These are phyloP conservation scores for Yarrowia sp. DNA, from an alignment of 805 yeast species.

Conservation along the genomic window DNA sequence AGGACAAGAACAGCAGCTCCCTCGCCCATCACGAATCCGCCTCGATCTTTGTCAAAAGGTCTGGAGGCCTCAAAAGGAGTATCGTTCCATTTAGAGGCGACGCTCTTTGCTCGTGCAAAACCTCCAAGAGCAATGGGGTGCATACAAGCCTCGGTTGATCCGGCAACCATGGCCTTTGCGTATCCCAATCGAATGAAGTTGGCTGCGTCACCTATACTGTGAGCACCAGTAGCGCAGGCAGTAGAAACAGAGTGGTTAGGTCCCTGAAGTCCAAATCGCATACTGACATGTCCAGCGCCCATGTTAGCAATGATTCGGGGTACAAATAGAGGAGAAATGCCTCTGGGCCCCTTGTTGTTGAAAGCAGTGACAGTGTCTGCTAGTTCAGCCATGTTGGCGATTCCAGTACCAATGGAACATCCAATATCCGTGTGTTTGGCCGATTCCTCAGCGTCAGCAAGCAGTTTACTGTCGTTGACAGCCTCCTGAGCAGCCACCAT, in stretches of 20 bases:
- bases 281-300: constrained; percentile 93
- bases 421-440: constrained; percentile 51
- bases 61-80: constrained; percentile 72
- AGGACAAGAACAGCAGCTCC: constrained; percentile 85
- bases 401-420: constrained; percentile 90
- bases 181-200: constrained; percentile 79
- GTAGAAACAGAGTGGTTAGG: constrained; percentile 89
- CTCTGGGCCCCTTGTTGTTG: constrained; percentile 61
- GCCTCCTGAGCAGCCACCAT: constrained; percentile 81
- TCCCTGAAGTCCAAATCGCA: constrained; percentile 76
- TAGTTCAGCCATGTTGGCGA: constrained; percentile 82
- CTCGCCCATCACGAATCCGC: constrained; percentile 92
- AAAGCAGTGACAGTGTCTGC: constrained; percentile 67
- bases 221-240: constrained; percentile 97
- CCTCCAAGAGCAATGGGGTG: constrained; percentile 91
- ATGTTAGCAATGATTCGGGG: constrained; percentile 86
- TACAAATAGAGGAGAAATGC: constrained; percentile 83
- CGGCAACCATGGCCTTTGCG: constrained; percentile 88
- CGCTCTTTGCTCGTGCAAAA: constrained; percentile 85
- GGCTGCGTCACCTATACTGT: constrained; percentile 91
- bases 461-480: constrained; percentile 66
- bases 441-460: constrained; percentile 43
- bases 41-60: constrained; percentile 81
- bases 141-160: constrained; percentile 88
- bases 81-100: constrained; percentile 68